These are phyloP conservation scores for Penicillium sp. DNA, from an alignment of 2,329 filamentous ascomycete species.

Conservation along the genomic window DNA sequence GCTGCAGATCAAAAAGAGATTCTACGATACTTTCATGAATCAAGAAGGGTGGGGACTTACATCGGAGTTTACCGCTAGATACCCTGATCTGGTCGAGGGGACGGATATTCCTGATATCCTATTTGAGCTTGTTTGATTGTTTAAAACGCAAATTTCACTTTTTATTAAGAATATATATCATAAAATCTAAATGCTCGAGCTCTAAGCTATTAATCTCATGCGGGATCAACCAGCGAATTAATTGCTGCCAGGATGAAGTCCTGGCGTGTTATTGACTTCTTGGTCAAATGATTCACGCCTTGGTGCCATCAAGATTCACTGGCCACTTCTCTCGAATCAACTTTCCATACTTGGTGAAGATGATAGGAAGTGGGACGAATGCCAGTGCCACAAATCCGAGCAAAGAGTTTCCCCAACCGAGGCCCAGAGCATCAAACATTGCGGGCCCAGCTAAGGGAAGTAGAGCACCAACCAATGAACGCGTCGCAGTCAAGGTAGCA, in stretches of 20 bases:
- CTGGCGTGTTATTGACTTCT: too few species aligned
- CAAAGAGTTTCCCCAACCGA: conserved; percentile 24
- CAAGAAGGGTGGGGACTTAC: conserved; percentile 28
- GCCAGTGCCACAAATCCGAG: conserved; percentile 22
- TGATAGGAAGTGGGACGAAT: conserved; percentile 16
- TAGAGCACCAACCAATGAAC: conserved; percentile 45
- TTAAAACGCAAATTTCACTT: background rate
- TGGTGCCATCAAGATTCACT: conserved; percentile 11
- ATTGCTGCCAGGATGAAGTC: too few species aligned
- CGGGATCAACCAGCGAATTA: too few species aligned
- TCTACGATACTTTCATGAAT: conserved; percentile 22
- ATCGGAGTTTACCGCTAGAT: conserved; percentile 25
- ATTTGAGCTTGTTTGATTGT: conserved; percentile 6
- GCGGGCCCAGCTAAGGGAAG: conserved; percentile 20
- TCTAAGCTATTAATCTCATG: too few species aligned
- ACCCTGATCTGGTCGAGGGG: conserved; percentile 24
- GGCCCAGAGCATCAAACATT: conserved; percentile 16
- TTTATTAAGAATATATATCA: background rate
- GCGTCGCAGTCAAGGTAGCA: conserved; percentile 57
- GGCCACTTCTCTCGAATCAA: conserved; percentile 17
- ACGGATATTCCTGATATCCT: conserved; percentile 19
- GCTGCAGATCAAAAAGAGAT: conserved; percentile 18
- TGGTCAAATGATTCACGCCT: background rate
- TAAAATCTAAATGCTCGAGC: background rate
- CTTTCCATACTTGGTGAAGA: conserved; percentile 13